Base-by-base conservation (phyloP, 2,329 filamentous ascomycete species). In the Hypocrella siamensis region DNA sequence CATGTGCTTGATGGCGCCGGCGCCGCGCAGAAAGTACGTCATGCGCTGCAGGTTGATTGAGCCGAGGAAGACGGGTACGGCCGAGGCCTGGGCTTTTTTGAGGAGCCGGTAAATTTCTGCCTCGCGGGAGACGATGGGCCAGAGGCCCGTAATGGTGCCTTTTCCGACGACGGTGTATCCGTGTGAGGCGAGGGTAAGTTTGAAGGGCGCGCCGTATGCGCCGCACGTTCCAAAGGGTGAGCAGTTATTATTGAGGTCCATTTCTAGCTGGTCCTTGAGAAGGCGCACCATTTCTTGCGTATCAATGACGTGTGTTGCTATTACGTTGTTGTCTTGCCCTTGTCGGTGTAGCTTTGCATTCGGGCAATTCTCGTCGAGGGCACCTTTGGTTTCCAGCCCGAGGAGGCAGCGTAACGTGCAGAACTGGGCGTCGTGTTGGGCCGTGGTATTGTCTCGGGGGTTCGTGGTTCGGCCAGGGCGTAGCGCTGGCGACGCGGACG, bases 131-230 rank as follows among this genome's bases (percentile, higher is more conserved):
- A 34, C 32, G 28, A 24, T 26, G 4, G 6, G 10, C 32, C 32
- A 34, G 15, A 24, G 19, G 3, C 14, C 19, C 14, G 19, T 11
- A 19, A n/a, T 35, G 4, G 28, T 35, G 19, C 33, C 28, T 31
- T 35, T 35, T 6, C 28, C 33, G 10, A 31, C 33, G 10, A 35
- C 22, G 14, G 33, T 35, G 18, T 35, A 35, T 10, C 33, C 33
- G 25, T 35, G 25, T 11, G 33, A 17, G 16, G 28, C 21, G 4
- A 15, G 16, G 18, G 33, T 35, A 10, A 31, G 21, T 24, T 35
- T 35, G 29, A 35, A 35, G 15, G 28, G 33, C 28, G 17, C 24
- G 19, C 22, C 28, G 25, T 27, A 27, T 26, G 5, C 15, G 10
- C 33, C 33, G 15, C 22, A 24, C 12, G 19, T 19, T 18, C 3